Evolutionary conservation across 345 rosid genomes (phyloP).

Genomic region (Luvunga scandens): DNA sequence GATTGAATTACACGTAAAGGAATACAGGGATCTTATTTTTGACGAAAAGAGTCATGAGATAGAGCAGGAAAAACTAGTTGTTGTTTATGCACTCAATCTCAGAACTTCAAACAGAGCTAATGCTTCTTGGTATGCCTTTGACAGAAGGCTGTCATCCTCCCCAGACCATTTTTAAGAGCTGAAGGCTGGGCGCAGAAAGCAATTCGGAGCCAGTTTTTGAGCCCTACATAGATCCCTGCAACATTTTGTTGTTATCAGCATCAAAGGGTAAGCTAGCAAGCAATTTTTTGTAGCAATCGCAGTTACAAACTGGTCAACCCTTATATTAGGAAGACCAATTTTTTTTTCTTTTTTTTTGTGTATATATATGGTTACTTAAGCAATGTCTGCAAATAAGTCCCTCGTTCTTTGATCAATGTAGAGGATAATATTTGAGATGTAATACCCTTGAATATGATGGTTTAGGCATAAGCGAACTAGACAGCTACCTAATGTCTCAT

Average conservation of each 20-base stretch:
- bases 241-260: constrained; percentile 17
- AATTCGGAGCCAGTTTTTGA: constrained; percentile 49
- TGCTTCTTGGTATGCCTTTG: constrained; percentile 38
- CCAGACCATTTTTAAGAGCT: constrained; percentile 34
- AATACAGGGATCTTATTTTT: neutral
- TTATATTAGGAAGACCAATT: no score
- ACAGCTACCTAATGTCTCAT: no score
- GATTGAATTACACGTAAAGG: neutral
- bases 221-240: constrained; percentile 38
- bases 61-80: neutral
- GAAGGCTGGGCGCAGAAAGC: constrained; percentile 37
- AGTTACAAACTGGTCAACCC: neutral
- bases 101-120: neutral
- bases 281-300: neutral
- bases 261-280: neutral
- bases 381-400: constrained; percentile 18
- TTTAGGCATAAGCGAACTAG: no score
- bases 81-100: neutral
- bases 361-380: neutral
- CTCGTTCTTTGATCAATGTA: neutral
- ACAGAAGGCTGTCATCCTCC: constrained; percentile 41
- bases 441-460: no score
- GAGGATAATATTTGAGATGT: no score
- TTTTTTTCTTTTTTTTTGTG: no score
- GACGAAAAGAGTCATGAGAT: neutral